Evolutionary conservation across 306 rosid genomes (phyloP), one percentile per base, ranked within the genome.

Genomic region (Vigna angularis): DNA sequence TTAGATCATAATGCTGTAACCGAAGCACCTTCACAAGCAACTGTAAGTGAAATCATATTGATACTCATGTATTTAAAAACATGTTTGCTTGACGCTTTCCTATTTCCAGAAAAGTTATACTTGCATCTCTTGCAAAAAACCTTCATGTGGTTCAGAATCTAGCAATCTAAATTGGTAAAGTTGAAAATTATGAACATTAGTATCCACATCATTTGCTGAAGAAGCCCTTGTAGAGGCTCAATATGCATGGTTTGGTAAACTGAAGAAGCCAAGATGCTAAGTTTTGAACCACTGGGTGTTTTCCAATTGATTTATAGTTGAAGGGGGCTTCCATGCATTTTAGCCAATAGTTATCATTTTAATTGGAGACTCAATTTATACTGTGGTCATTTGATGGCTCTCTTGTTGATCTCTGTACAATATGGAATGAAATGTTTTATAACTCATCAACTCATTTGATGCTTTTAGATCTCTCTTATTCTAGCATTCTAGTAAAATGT

Each of bases 21-120:
- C 64, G 63, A 34, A 66, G 80, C 75, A 48, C 20, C 87, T 40
- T 77, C 84, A 34, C 58, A 51, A 18, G 65, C 57, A 63, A 73
- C 47, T 83, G 97, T 86, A 88, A 88, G 97, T 67, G 47, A 85
- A 48, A 75, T 59, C 34, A 17, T 56, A 58, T 12, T 48, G 45
- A 79, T 74, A 50, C 80, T 40, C 26, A 59, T 61, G 76, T n/a
- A 40, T 71, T 58, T 45, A 34, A 62, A 66, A 72, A 38, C 45
- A 52, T 73, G 52, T 48, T 57, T 55, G 5, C 45, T 47, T 63
- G 52, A 50, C 65, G n/a, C 55, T 11, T 40, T 66, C 65, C 63
- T 69, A 64, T 77, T 69, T 82, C 51, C 8, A 76, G 45, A 58
- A 30, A 20, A 30, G 0, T 30, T 30, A 30, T 30, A 30, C 34